Base-by-base conservation (phyloP, 1,284 basidiomycete genomes). In the Leccinum insolens region DNA sequence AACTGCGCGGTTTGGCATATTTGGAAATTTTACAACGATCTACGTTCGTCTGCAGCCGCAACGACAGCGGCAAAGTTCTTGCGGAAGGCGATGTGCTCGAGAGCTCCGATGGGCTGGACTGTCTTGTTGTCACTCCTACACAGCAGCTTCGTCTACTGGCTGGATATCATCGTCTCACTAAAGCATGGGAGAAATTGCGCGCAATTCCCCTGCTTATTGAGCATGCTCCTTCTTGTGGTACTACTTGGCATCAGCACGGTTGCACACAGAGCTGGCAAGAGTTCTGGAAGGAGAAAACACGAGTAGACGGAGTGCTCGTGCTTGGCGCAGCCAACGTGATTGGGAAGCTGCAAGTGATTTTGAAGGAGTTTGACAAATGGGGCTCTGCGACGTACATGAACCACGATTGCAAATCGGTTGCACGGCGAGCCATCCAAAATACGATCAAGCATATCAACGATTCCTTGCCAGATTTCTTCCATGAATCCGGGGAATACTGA, bases 371-470 rank as follows among this genome's bases (percentile, higher is more conserved):
- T 69, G 89, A 89, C 66, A 80, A 85, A 63, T 88, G 87, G 85
- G 89, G 89, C 3, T 85, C 84, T 68, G 88, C 87, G 68, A 87
- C 87, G 20, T 89, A 90, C 74, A 91, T 91, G 89, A 89, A 91
- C 71, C 86, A 86, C 67, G 90, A 91, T 66, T 91, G 89, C 78
- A 83, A 87, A 72, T 76, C 81, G 72, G 77, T 79, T 25, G 89
- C 89, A 34, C 84, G 84, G 75, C 83, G 83, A 71, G 82, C 82
- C 64, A 85, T 91, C 57, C 76, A 78, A 55, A 87, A 86, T 62
- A 79, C 82, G 67, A 81, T 89, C 44, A 88, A 83, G 74, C 78
- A 77, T 11, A 80, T 89, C 9, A 87, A 86, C 69, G 85, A 88
- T 37, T 82, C 79, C 2, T 75, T 91, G 59, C 83, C 89, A 0